Evolutionary conservation across 306 rosid genomes (phyloP).

Genomic region (Malus sieversii): DNA sequence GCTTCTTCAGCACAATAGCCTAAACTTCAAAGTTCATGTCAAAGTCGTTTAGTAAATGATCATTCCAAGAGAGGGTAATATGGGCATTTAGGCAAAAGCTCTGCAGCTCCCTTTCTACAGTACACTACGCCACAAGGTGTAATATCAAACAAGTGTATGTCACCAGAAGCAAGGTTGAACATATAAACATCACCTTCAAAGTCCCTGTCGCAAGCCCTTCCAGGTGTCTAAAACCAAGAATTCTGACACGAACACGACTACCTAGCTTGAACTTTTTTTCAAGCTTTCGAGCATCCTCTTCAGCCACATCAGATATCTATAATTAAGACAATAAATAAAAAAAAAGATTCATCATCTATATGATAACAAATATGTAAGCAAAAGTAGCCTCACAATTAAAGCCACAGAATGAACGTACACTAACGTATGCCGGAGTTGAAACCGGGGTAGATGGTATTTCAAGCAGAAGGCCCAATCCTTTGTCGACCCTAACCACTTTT

Average conservation of each 20-base stretch:
- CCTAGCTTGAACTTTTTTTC: slow-evolving; percentile 90
- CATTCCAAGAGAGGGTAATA: neutral
- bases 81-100: neutral
- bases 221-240: slow-evolving; percentile 80
- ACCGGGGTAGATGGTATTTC: slow-evolving; percentile 64
- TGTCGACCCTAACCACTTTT: slow-evolving; percentile 84
- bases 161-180: neutral
- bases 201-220: slow-evolving; percentile 91
- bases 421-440: slow-evolving; percentile 73
- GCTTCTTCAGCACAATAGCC: neutral
- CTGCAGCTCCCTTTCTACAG: neutral
- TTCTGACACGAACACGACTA: slow-evolving; percentile 64
- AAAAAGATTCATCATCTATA: neutral
- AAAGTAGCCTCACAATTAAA: slow-evolving; percentile 3
- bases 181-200: slow-evolving; percentile 55
- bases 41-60: neutral
- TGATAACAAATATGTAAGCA: slow-evolving; percentile 1
- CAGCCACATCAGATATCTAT: slow-evolving; percentile 78
- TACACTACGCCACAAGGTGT: neutral
- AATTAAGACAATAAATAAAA: slow-evolving; percentile 5
- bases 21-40: neutral
- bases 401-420: slow-evolving; percentile 44
- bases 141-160: neutral
- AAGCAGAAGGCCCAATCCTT: slow-evolving; percentile 70
- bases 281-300: slow-evolving; percentile 58